Conservation (phyloP, 331 rosid species). For the Stylosanthes scabra region DNA sequence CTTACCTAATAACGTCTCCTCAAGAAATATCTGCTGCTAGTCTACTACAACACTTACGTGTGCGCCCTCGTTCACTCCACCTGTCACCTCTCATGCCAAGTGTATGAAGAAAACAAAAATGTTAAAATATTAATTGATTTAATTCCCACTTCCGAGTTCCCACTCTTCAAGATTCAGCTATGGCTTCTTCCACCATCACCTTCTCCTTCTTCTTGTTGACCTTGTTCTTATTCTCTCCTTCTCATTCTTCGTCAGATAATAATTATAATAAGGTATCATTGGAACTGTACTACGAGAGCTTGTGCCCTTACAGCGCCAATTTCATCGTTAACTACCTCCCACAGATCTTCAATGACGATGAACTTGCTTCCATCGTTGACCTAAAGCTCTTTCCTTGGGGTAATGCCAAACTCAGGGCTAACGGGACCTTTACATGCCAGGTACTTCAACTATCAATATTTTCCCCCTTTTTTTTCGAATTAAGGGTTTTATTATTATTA, state of each 20-base stretch:
- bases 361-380: slow-evolving; percentile 67
- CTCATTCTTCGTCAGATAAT: slow-evolving; percentile 34
- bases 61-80: not conserved
- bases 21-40: not conserved
- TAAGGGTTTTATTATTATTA: not conserved
- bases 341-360: slow-evolving; percentile 60
- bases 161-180: slow-evolving; percentile 25
- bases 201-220: slow-evolving; percentile 15
- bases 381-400: slow-evolving; percentile 90
- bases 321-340: slow-evolving; percentile 69
- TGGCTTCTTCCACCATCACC: slow-evolving; percentile 46
- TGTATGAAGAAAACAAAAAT: not conserved
- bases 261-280: slow-evolving; percentile 58
- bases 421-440: slow-evolving; percentile 77
- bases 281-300: slow-evolving; percentile 75
- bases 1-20: too few species aligned
- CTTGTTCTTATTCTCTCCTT: slow-evolving; percentile 22
- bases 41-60: not conserved
- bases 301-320: slow-evolving; percentile 76
- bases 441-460: slow-evolving; percentile 37
- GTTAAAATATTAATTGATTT: too few species aligned
- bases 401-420: slow-evolving; percentile 66
- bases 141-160: not conserved
- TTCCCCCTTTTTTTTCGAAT: not conserved
- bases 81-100: not conserved